Percentiles rank a stretch among this genome's conserved stretches.
phyloP scores from a whole-genome alignment of 2,329 filamentous ascomycete genomes.

The Drechslerella dactyloides region DNA sequence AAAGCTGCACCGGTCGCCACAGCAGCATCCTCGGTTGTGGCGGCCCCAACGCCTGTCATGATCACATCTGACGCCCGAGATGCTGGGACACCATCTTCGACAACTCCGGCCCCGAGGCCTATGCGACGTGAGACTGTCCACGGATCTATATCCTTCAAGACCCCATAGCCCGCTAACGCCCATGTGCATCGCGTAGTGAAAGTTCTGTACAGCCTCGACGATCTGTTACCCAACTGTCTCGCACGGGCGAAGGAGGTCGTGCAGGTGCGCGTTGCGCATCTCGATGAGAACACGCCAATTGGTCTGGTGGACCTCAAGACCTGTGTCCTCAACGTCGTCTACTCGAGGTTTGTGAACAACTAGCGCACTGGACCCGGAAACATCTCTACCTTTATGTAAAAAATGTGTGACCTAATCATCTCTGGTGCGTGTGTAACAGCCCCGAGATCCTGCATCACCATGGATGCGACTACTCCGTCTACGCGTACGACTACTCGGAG shows the following conservation, averaged over 20 bases:
- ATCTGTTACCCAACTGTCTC: conserved; percentile 46
- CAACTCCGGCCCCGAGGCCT: conserved; percentile 22
- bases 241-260: conserved; percentile 47
- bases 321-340: conserved; percentile 47
- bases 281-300: conserved; percentile 46
- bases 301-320: conserved; percentile 50
- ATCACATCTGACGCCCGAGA: conserved; percentile 25
- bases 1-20: background rate
- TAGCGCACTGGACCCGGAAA: conserved; percentile 2
- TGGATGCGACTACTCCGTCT: conserved; percentile 88
- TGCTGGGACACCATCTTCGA: conserved; percentile 21
- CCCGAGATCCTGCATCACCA: conserved; percentile 80
- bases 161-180: conserved; percentile 13
- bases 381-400: background rate
- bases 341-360: conserved; percentile 49
- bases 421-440: conserved; percentile 64
- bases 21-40: conserved; percentile 5
- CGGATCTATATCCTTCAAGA: background rate
- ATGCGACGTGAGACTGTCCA: conserved; percentile 41
- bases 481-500: conserved; percentile 95
- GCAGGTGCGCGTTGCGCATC: conserved; percentile 46
- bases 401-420: conserved; percentile 19
- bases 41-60: conserved; percentile 33
- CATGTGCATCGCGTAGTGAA: conserved; percentile 29
- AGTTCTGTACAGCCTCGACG: conserved; percentile 46